phyloP scores from a whole-genome alignment of 345 rosid species.

The Salix suchowensis region DNA sequence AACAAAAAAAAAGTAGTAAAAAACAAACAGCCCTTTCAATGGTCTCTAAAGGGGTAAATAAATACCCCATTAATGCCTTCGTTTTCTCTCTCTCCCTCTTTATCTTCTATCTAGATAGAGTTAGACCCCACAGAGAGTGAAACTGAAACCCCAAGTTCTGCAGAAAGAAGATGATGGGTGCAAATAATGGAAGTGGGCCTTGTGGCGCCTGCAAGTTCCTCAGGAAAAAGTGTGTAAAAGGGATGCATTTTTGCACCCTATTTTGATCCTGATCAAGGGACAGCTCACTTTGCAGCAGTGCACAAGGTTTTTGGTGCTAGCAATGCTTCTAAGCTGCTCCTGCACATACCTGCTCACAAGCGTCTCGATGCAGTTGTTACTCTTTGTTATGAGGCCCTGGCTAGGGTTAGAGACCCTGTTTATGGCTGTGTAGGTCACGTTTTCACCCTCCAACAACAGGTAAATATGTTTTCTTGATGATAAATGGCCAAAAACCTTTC shows the following conservation, averaged over 20 bases:
- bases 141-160: background rate
- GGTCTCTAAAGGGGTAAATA: background rate
- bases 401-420: conserved; percentile 79
- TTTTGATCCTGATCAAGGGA: conserved; percentile 81
- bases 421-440: conserved; percentile 76
- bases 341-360: conserved; percentile 50
- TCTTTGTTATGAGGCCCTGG: conserved; percentile 76
- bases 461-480: background rate
- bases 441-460: conserved; percentile 81
- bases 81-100: background rate
- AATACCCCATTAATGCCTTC: conserved; percentile 12
- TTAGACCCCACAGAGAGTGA: background rate
- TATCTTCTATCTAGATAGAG: background rate
- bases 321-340: conserved; percentile 77
- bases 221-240: conserved; percentile 67
- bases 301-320: conserved; percentile 92
- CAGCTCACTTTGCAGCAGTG: conserved; percentile 75
- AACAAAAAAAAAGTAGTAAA: background rate
- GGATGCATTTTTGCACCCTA: conserved; percentile 88
- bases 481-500: background rate
- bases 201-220: conserved; percentile 94
- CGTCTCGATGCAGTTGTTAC: conserved; percentile 76
- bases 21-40: background rate
- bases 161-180: background rate
- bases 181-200: conserved; percentile 49